Base-by-base conservation (phyloP, 73 alveolate species). In the Blepharisma japonicum region DNA sequence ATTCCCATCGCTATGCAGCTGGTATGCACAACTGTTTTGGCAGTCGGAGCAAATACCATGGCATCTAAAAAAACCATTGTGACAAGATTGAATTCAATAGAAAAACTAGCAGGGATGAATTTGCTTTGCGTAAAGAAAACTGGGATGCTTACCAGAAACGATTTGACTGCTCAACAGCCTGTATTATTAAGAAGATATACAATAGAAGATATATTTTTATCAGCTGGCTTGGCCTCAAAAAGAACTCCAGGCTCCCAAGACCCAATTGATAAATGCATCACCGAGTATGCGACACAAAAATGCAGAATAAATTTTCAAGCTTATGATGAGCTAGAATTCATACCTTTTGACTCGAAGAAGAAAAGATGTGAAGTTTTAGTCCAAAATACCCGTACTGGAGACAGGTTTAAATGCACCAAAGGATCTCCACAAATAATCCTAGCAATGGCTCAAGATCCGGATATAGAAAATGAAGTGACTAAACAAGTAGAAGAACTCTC, bases 101-200 rank as follows among this genome's bases (percentile, higher is more conserved):
- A 92, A 55, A 88, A 90, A 11, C 84, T 90, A 7, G 98, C 95
- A 21, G 79, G 92, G 53, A 92, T 90, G 71, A 72, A 89, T 18
- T 85, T 91, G 81, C 83, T 91, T 54, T 91, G 96, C 90, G 77
- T 87, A 21, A 94, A 86, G 67, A 91, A 91, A 79, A 86, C 98
- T 6, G 95, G 96, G 18, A 87, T 94, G 3, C 81, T 91, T 20
- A 89, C 94, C 27, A 47, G 56, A 54, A 83, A 87, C 53, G 77
- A 42, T 53, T 55, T 87, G 92, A 83, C 90, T 32, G 87, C 78
- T 39, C 8, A 71, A 54, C 9, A 27, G 20, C 27, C 20, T 27
- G 56, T 11, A 27, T 7, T 48, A 25, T 68, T 9, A 27, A 45
- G 32, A 25, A 68, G 66, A 38, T n/a, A 27, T 27, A 68, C 7